Percentiles rank a stretch among this genome's conserved stretches.
Evolutionary conservation across 1,284 basidiomycete genomes (phyloP).

Genomic region (Cryptococcus depauperatus): DNA sequence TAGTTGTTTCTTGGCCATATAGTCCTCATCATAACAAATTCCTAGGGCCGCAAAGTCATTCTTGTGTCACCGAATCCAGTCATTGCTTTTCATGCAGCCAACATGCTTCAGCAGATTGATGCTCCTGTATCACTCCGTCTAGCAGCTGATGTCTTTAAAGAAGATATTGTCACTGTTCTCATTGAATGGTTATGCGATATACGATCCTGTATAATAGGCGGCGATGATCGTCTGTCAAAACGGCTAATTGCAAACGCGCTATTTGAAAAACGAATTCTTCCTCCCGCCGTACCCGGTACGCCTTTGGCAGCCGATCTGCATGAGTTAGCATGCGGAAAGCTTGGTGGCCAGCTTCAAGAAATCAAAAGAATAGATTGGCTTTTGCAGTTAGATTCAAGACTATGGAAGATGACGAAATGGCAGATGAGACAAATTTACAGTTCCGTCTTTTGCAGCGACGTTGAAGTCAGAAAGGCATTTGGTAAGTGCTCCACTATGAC

Average conservation of each 20-base stretch:
- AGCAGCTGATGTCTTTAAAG: constrained; percentile 81
- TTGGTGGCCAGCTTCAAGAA: constrained; percentile 3
- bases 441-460: constrained; percentile 22
- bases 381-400: constrained; percentile 33
- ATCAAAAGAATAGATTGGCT: constrained; percentile 37
- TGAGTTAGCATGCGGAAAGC: constrained; percentile 17
- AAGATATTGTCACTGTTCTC: constrained; percentile 73
- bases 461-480: constrained; percentile 28
- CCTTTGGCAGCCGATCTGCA: constrained; percentile 18
- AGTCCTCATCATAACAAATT: neutral
- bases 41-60: constrained; percentile 71
- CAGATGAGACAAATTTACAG: constrained; percentile 38
- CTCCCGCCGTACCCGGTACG: constrained; percentile 16
- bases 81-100: constrained; percentile 69
- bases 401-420: constrained; percentile 41
- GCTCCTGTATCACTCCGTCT: constrained; percentile 82
- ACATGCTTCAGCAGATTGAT: constrained; percentile 77
- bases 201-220: constrained; percentile 52
- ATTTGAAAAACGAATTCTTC: constrained; percentile 41
- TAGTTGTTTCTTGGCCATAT: constrained; percentile 4
- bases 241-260: constrained; percentile 66
- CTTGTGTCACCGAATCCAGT: constrained; percentile 63
- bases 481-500: constrained; percentile 17
- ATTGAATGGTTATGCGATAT: constrained; percentile 82
- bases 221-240: constrained; percentile 58